Base-by-base conservation (phyloP, 2,329 filamentous ascomycete genomes). In the Cryoendolithus antarcticus region DNA sequence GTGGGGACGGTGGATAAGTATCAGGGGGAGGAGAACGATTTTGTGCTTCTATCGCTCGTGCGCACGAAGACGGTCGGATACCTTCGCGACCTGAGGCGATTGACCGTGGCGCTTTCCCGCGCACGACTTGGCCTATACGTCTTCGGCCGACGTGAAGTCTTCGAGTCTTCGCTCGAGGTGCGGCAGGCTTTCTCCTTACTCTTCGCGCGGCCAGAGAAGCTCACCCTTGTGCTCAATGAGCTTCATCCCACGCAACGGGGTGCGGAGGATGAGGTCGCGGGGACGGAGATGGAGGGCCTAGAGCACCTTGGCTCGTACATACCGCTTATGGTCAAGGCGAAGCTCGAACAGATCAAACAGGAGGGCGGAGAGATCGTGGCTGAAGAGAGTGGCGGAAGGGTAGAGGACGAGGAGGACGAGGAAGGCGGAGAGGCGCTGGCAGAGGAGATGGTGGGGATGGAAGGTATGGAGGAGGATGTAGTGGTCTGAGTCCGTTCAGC, bases 21-120 rank as follows among this genome's bases (percentile, higher is more conserved):
- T 56, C 91, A 98, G 66, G 93, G 91, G 59, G 91, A 98, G 68
- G 91, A 98, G 63, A 98, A 98, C 62, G 91, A 98, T 56, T 96
- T 95, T 55, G 77, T 98, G 50, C 93, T 98, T 52, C 75, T 98
- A 40, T 95, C 88, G 4, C 74, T 98, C 34, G 91, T 86, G 9
- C 77, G 91, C 45, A 96, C 93, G 9, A 82, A 80, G 40, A 75
- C 81, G 12, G 85, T 93, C 6, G 91, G 91, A 38, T 98, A 96
- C 59, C 74, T 98, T 6, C 82, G 93, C 46, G 89, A 96, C 56
- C 79, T 96, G 45, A 82, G 91, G 34, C 84, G 91, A 42, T 74
- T 98, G 44, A 98, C 91, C 0, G 91, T 98, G 34, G 91, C 89
- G 0, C 74, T 98, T 3, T 96, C 89, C 2, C 84, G 93, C 43